phyloP scores from a whole-genome alignment of 352 stramenopile species.

The Blastocystis sp. region DNA sequence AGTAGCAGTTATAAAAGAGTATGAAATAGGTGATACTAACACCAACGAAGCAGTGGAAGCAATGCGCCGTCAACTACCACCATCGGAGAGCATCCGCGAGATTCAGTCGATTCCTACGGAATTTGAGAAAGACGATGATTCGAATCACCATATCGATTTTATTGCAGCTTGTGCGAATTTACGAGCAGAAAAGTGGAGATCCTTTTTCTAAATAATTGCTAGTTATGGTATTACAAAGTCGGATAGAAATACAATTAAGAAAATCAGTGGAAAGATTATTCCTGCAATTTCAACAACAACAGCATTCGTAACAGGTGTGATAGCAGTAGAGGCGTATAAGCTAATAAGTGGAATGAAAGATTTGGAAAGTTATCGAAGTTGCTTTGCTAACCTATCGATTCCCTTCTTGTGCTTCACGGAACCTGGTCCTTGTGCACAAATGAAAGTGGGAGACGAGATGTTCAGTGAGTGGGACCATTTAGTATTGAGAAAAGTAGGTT shows the following conservation, averaged over 20 bases:
- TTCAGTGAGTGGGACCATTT: constrained; percentile 42
- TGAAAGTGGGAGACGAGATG: neutral
- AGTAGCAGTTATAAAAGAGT: neutral
- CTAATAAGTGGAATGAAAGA: neutral
- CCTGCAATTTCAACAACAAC: constrained; percentile 98
- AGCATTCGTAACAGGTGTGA: constrained; percentile 84
- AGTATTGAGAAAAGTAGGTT: neutral
- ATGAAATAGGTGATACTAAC: constrained; percentile 2
- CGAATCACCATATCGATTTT: constrained; percentile 90
- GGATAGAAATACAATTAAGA: constrained; percentile 91
- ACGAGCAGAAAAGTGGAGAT: constrained; percentile 69
- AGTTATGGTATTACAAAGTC: constrained; percentile 96
- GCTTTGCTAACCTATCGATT: constrained; percentile 45
- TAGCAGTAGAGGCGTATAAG: constrained; percentile 31
- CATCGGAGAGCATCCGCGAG: neutral
- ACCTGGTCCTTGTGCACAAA: neutral
- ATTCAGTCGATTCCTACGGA: constrained; percentile 66
- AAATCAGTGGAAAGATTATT: constrained; percentile 99
- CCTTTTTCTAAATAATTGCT: neutral
- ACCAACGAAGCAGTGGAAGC: neutral
- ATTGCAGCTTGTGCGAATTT: constrained; percentile 88
- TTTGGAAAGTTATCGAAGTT: constrained; percentile 7
- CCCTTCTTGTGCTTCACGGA: constrained; percentile 17
- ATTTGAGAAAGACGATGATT: constrained; percentile 95
- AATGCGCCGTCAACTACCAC: neutral